Evolutionary conservation across 2,329 filamentous ascomycete genomes (phyloP).

Genomic region (Ophiosphaerella herpotricha): DNA sequence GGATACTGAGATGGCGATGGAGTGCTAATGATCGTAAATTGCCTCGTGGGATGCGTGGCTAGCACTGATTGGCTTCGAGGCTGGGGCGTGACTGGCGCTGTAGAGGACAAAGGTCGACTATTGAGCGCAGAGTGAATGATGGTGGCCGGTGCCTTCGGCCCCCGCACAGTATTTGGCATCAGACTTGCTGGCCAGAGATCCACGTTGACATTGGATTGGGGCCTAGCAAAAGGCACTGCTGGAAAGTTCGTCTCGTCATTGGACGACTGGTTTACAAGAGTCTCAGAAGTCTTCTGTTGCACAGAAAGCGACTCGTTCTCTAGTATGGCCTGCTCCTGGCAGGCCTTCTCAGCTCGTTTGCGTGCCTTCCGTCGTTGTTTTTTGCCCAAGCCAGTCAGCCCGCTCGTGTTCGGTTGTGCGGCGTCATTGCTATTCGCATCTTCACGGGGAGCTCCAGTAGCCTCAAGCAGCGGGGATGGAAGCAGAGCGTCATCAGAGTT

Average conservation of each 20-base stretch:
- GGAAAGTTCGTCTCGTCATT: background rate
- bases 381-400: slow-evolving; percentile 20
- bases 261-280: background rate
- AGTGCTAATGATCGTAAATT: slow-evolving; percentile 7
- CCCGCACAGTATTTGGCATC: slow-evolving; percentile 4
- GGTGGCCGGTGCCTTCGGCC: slow-evolving; percentile 16
- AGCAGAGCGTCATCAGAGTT: slow-evolving; percentile 50
- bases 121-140: slow-evolving; percentile 8
- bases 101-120: background rate
- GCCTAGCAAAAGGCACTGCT: slow-evolving; percentile 5
- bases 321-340: slow-evolving; percentile 9
- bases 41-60: slow-evolving; percentile 5
- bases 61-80: slow-evolving; percentile 11
- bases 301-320: background rate
- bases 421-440: background rate
- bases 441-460: background rate
- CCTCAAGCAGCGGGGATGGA: slow-evolving; percentile 16
- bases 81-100: slow-evolving; percentile 4
- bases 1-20: slow-evolving; percentile 6
- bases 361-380: slow-evolving; percentile 35
- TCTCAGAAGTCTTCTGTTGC: background rate
- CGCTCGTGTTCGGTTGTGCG: background rate
- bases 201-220: slow-evolving; percentile 34
- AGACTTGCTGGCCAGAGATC: slow-evolving; percentile 31
- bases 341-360: slow-evolving; percentile 28